Conservation (phyloP, 495 filamentous ascomycete species). For the Geopyxis carbonaria region DNA sequence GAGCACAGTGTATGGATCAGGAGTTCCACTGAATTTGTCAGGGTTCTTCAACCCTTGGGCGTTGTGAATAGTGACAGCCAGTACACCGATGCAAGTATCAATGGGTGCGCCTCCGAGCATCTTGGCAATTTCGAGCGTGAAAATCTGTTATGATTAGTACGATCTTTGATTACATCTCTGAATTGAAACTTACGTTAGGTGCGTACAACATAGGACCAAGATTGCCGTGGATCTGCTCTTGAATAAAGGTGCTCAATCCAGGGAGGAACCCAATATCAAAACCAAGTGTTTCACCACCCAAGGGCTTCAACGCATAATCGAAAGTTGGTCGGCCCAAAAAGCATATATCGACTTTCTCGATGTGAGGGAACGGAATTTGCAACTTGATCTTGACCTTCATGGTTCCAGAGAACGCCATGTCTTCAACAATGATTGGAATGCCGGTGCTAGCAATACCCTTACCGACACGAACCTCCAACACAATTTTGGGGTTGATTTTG, state of each 20-base stretch:
- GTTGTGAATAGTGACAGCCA: constrained; percentile 79
- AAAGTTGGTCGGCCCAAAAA: constrained; percentile 45
- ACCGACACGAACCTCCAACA: constrained; percentile 80
- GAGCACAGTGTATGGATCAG: constrained; percentile 81
- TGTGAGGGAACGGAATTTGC: constrained; percentile 81
- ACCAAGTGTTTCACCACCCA: constrained; percentile 85
- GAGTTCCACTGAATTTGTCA: constrained; percentile 81
- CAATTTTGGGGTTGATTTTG: constrained; percentile 92
- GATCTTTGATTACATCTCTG: background rate
- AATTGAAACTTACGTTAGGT: constrained; percentile 48
- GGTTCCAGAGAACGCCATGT: constrained; percentile 84
- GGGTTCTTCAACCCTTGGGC: constrained; percentile 85
- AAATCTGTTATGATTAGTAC: constrained; percentile 25
- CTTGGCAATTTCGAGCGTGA: constrained; percentile 96
- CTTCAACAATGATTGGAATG: constrained; percentile 90
- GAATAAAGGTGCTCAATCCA: constrained; percentile 79
- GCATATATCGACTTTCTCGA: constrained; percentile 25
- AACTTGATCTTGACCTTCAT: constrained; percentile 98
- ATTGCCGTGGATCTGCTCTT: constrained; percentile 86
- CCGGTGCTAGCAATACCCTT: constrained; percentile 93
- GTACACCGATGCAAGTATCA: constrained; percentile 87
- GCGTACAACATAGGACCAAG: constrained; percentile 92
- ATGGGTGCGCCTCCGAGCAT: constrained; percentile 91
- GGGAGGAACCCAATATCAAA: constrained; percentile 99
- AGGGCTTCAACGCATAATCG: constrained; percentile 93